Evolutionary conservation across 164 flowering plant species (phyloP), one percentile per base, ranked within the genome.

Genomic region (Akebia trifoliata): DNA sequence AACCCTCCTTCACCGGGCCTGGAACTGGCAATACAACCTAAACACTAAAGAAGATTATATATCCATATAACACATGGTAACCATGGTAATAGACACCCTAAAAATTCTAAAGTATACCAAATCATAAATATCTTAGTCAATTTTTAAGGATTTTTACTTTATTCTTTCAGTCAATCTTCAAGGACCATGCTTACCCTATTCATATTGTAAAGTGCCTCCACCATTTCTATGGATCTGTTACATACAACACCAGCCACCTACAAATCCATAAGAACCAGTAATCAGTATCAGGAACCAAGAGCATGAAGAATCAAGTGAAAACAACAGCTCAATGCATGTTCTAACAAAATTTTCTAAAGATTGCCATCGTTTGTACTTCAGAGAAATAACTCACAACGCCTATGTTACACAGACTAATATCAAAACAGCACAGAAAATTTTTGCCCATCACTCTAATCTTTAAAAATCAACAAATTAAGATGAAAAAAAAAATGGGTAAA

Each of bases 131-230:
- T 4, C 4, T 24, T 22, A 4, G 25, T 14, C 24, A 4, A 2
- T 14, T 14, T 7, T 36, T 39, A 2, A 18, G n/a, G 31, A 38
- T 8, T 38, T n/a, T 8, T 15, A n/a, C 14, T 44, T 28, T 15
- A 29, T 22, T 18, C 9, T 61, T 45, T n/a, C 30, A 52, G 39
- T 29, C 11, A 59, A 20, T 7, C 11, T 11, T 56, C 4, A 29
- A 50, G 30, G 14, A 50, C 6, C 48, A 69, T 8, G 29, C 77
- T 49, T 67, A 90, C 99, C 86, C 75, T 78, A 62, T 90, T 94
- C 91, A 88, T 79, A 50, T 72, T 80, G 70, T 79, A 94, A 62
- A 94, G 96, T 62, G 97, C 86, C 74, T 86, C 92, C 73, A 88
- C 97, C 99, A 94, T 94, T 64, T 88, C 95, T 14, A 67, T 59